A percentile compares a stretch with the other conserved stretches of the same genome.
phyloP scores from a whole-genome alignment of 345 rosid species.

The Gossypium australe region DNA sequence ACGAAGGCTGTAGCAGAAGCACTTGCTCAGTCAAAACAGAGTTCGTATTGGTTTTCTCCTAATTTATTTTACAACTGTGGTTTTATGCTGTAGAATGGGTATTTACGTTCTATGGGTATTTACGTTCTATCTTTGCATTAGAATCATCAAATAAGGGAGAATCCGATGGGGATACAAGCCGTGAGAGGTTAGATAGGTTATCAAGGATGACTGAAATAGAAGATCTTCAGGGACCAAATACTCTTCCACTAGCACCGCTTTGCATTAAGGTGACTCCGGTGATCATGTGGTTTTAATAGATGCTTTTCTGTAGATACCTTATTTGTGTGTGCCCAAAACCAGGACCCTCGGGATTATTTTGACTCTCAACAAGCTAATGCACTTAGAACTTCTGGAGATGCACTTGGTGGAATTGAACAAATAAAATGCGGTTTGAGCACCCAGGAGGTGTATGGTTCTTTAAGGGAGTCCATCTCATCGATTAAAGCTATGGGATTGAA shows the following conservation, averaged over 20 bases:
- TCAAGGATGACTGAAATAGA: slow-evolving; percentile 68
- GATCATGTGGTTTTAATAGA: slow-evolving; percentile 8
- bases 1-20: slow-evolving; percentile 84
- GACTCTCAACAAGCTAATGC: slow-evolving; percentile 89
- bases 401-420: slow-evolving; percentile 30
- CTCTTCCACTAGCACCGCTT: slow-evolving; percentile 61
- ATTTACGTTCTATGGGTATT: background rate
- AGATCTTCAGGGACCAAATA: slow-evolving; percentile 66
- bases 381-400: slow-evolving; percentile 43
- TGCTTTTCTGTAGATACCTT: slow-evolving; percentile 3
- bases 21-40: slow-evolving; percentile 63
- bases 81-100: slow-evolving; percentile 5
- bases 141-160: slow-evolving; percentile 36
- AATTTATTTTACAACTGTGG: background rate
- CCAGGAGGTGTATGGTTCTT: slow-evolving; percentile 55
- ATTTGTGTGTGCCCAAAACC: slow-evolving; percentile 22
- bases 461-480: slow-evolving; percentile 57
- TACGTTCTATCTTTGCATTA: background rate
- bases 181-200: slow-evolving; percentile 43
- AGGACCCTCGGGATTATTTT: slow-evolving; percentile 97
- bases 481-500: slow-evolving; percentile 49
- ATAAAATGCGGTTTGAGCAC: slow-evolving; percentile 36
- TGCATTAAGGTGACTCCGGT: slow-evolving; percentile 57
- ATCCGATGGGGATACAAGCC: slow-evolving; percentile 36
- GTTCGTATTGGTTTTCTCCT: slow-evolving; percentile 31